Evolutionary conservation across 768 basidiomycete genomes (phyloP), one percentile per base, ranked within the genome.

Genomic region (Megacollybia marginata): DNA sequence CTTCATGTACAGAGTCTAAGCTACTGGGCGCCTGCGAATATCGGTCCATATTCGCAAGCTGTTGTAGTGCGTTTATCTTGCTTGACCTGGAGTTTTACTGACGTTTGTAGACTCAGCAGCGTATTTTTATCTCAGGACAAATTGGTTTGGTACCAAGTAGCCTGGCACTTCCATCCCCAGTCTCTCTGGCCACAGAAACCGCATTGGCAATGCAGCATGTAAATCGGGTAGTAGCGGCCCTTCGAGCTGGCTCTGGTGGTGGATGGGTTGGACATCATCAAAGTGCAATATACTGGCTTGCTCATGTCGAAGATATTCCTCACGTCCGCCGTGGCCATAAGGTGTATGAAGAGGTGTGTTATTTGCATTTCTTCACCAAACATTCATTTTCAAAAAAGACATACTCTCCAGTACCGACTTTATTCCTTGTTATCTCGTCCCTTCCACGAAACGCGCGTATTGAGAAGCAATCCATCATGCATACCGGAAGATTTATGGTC

Each of bases 1-100:
- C 72, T 98, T 42, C 96, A 99, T 61, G 96, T 99, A 2, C 96
- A 98, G 65, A 78, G 93, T 9, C 60, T 97, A 54, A 97, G 95
- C 65, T 97, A 98, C 61, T 99, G 96, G 96, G 96, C 94, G 23
- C 93, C 96, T 11, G 96, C 96, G 9, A 99, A 98, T 63, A 98
- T 99, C 48, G 96, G 96, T 0, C 96, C 96, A 4, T 99, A 99
- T 65, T 96, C 92, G 4, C 96, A 99, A 67, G 88, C 92, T 2
- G 79, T 97, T 55, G 72, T 75, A 47, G 95, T 94, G 48, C 57
- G 82, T 68, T 6, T 28, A 28, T 28, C 6, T 28, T 46, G 44
- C 48, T 40, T 46, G 54, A 40, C 35, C 33, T 15, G 31, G n/a
- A 5, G 33, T 38, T 51, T 33, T 31, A 6, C 16, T 28, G 44